Evolutionary conservation across 495 filamentous ascomycete species (phyloP).

Genomic region (Pseudoneurospora amorphoporcata): DNA sequence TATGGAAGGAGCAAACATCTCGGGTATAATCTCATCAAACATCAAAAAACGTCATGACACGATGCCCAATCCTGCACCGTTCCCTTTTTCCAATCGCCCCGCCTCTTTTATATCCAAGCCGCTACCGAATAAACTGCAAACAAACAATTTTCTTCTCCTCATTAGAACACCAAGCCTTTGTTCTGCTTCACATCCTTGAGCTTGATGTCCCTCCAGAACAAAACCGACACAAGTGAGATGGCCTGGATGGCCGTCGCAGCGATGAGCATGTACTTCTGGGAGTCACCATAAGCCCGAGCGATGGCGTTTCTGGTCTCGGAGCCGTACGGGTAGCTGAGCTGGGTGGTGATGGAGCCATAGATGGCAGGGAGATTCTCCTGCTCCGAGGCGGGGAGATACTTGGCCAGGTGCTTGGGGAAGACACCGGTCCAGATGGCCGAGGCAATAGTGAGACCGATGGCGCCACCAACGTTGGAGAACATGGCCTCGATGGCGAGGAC

Average conservation of each 20-base stretch:
- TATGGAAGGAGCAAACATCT: neutral
- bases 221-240: constrained; percentile 34
- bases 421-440: constrained; percentile 57
- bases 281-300: constrained; percentile 42
- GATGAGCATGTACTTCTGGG: constrained; percentile 46
- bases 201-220: constrained; percentile 46
- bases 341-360: constrained; percentile 39
- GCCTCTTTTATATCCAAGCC: neutral
- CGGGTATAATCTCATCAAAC: neutral
- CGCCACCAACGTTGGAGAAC: constrained; percentile 53
- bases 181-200: constrained; percentile 42
- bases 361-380: constrained; percentile 36
- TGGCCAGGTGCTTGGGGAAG: constrained; percentile 40
- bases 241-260: constrained; percentile 41
- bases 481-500: constrained; percentile 54
- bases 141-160: neutral
- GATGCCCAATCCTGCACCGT: neutral
- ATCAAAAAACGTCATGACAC: neutral
- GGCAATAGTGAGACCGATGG: constrained; percentile 51
- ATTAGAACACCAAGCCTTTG: constrained; percentile 17
- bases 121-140: neutral
- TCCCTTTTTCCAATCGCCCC: neutral
- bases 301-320: constrained; percentile 44
- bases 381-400: constrained; percentile 48
- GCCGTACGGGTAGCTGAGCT: constrained; percentile 44